Base-by-base conservation (phyloP, 305 asterid species). In the Fraxinus floribunda region DNA sequence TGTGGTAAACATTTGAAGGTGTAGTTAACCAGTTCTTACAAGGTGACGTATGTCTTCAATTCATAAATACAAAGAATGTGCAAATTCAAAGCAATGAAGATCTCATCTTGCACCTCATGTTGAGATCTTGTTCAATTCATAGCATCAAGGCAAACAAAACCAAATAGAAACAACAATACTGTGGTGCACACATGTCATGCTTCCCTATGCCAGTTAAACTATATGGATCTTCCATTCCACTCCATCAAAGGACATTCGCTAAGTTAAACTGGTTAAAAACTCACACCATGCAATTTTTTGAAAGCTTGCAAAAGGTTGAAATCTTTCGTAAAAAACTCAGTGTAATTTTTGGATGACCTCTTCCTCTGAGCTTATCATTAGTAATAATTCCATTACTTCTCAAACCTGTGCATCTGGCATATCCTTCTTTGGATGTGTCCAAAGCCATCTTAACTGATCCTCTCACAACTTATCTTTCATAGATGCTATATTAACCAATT, bases 221-320 rank as follows among this genome's bases (percentile, higher is more conserved):
- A 29, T 11, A 68, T 68, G 75, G 75, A 68, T 68, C 75, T 68
- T 68, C 75, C 38, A 68, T 26, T 68, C 75, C 38, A 68, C 75
- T 29, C 38, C 38, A 68, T 68, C 35, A 64, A 64, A 64, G 34
- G 72, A 22, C 72, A 64, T 64, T 64, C 15, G 15, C 30, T 8
- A 24, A 66, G 73, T 66, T 68, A 68, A 29, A 68, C 20, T 13
- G 39, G 38, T 30, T 68, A 13, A 30, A 26, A 68, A 10, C 72
- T 26, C 72, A 64, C 4, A 64, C 72, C 34, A 3, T 22, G 16
- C 34, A 62, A 29, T 68, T 68, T 68, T 29, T 11, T 18, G 75
- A 26, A 13, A 29, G 35, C 39, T 38, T 68, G 70, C 70, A 60
- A 60, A 20, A 20, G 70, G 32, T 60, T 60, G 29, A 60, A 60